Conservation (phyloP, 2,329 filamentous ascomycete genomes). For the Aspergillus novofumigatus region DNA sequence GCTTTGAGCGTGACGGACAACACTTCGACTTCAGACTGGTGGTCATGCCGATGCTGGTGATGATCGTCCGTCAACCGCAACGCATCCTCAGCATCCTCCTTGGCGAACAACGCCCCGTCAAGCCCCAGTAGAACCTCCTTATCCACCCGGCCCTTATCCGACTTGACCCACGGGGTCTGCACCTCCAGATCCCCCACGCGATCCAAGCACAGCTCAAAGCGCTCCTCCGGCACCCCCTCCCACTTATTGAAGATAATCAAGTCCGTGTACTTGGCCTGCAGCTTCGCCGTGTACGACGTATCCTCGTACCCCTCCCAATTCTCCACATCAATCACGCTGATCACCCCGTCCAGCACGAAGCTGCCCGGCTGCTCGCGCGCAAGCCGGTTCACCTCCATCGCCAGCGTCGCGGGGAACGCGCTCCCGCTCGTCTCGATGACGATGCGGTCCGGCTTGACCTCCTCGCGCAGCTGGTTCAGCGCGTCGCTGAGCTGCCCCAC, state of each 20-base stretch:
- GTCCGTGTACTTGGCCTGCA: constrained; percentile 88
- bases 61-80: constrained; percentile 41
- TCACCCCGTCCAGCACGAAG: constrained; percentile 79
- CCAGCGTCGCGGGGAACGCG: constrained; percentile 82
- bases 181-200: constrained; percentile 75
- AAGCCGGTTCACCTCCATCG: constrained; percentile 82
- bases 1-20: constrained; percentile 69
- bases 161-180: constrained; percentile 80
- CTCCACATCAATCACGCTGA: constrained; percentile 88
- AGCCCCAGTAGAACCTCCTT: constrained; percentile 80
- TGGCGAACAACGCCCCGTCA: constrained; percentile 65
- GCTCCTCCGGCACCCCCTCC: constrained; percentile 69
- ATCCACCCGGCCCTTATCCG: constrained; percentile 71
- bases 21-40: constrained; percentile 85
- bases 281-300: constrained; percentile 79
- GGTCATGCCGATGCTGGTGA: constrained; percentile 49
- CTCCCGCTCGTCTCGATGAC: constrained; percentile 90
- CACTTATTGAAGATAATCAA: constrained; percentile 91
- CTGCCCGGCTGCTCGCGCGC: constrained; percentile 55
- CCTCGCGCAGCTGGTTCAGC: constrained; percentile 65
- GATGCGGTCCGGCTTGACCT: constrained; percentile 70
- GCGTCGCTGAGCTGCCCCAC: constrained; percentile 85
- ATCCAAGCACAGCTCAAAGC: constrained; percentile 74
- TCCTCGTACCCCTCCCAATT: constrained; percentile 94
- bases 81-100: constrained; percentile 15